A percentile compares a stretch with the other conserved stretches of the same genome.
These are phyloP conservation scores for Zymoseptoria ardabiliae DNA, from an alignment of 2,329 filamentous ascomycete genomes.

Conservation along the genomic window DNA sequence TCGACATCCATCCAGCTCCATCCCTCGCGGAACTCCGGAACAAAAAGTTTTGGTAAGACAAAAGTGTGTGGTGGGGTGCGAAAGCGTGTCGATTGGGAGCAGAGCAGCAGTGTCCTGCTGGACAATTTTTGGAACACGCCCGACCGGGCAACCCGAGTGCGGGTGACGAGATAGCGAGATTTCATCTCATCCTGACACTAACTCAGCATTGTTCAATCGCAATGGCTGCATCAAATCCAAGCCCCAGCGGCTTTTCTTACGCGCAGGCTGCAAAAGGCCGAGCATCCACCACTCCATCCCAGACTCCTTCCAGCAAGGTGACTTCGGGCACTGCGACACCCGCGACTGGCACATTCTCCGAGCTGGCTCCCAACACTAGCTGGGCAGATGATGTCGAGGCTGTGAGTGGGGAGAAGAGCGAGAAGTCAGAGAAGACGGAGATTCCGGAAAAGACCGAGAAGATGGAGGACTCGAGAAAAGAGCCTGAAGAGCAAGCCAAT, in stretches of 20 bases:
- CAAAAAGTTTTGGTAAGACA: background rate
- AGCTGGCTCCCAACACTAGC: constrained; percentile 32
- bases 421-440: constrained; percentile 27
- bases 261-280: constrained; percentile 89
- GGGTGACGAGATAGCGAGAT: constrained; percentile 15
- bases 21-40: background rate
- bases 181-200: constrained; percentile 4
- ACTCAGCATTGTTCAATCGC: constrained; percentile 8
- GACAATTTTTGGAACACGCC: constrained; percentile 18
- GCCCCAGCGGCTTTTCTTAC: constrained; percentile 64
- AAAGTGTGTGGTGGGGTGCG: background rate
- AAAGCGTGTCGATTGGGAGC: background rate
- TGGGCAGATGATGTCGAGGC: constrained; percentile 45
- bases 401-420: constrained; percentile 27
- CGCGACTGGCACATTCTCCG: constrained; percentile 33
- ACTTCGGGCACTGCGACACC: constrained; percentile 37
- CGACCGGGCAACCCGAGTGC: constrained; percentile 18
- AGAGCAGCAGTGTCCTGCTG: constrained; percentile 16
- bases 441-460: constrained; percentile 13
- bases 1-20: background rate
- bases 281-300: constrained; percentile 41
- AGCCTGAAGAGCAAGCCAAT: constrained; percentile 16
- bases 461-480: background rate
- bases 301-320: constrained; percentile 40
- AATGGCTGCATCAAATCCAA: constrained; percentile 24